Evolutionary conservation across 345 rosid species (phyloP).

Genomic region (Raphanus sativus): DNA sequence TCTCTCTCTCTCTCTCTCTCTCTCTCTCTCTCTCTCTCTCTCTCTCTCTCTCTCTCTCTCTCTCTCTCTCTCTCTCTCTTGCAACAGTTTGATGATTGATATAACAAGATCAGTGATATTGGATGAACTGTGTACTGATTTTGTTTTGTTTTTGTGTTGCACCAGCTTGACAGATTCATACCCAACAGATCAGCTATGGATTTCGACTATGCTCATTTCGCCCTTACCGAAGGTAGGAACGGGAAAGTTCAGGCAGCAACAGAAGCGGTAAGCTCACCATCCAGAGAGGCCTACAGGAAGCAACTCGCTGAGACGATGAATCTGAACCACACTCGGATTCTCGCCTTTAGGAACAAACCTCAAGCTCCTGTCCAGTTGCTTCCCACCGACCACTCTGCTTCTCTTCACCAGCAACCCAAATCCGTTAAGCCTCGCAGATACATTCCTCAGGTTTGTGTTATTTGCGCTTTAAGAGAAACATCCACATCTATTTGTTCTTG

Average conservation of each 20-base stretch:
- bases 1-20: too few species aligned
- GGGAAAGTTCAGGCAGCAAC: conserved; percentile 41
- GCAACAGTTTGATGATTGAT: too few species aligned
- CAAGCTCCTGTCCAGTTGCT: conserved; percentile 37
- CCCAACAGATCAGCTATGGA: conserved; percentile 80
- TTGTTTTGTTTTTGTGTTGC: neutral
- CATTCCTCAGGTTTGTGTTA: conserved; percentile 35
- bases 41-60: too few species aligned
- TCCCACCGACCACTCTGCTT: conserved; percentile 16
- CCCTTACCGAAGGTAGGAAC: conserved; percentile 54
- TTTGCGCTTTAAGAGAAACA: neutral
- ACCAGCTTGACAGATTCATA: conserved; percentile 70
- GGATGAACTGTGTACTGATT: conserved; percentile 3
- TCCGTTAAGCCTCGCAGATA: conserved; percentile 39
- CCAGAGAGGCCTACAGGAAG: conserved; percentile 65
- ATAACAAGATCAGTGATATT: too few species aligned
- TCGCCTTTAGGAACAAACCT: conserved; percentile 73
- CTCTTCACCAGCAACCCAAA: conserved; percentile 35
- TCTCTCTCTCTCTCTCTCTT: too few species aligned
- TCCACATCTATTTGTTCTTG: neutral
- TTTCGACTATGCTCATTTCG: conserved; percentile 62
- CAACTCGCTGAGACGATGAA: conserved; percentile 59
- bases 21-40: too few species aligned
- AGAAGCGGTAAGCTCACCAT: conserved; percentile 45
- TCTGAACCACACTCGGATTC: conserved; percentile 62